phyloP scores from a whole-genome alignment of 495 filamentous ascomycete genomes.

The Xylaria telfairii region DNA sequence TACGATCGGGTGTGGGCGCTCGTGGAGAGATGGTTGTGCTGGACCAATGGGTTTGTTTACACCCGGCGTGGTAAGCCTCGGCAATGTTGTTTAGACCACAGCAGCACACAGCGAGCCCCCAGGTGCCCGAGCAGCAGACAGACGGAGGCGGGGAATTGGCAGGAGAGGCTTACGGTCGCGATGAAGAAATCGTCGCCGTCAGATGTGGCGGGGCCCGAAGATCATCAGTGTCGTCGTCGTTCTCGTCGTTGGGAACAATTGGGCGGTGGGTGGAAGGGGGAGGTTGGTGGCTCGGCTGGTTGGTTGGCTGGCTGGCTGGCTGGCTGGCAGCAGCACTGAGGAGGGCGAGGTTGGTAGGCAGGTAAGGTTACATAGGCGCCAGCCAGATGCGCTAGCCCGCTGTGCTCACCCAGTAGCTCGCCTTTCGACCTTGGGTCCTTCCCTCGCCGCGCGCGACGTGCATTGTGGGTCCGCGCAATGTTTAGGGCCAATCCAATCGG shows the following conservation, averaged over 20 bases:
- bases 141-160: slow-evolving; percentile 22
- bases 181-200: slow-evolving; percentile 37
- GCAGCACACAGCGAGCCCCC: not conserved
- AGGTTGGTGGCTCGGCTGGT: slow-evolving; percentile 20
- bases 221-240: slow-evolving; percentile 24
- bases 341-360: slow-evolving; percentile 17
- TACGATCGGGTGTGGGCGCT: slow-evolving; percentile 22
- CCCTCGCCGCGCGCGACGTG: slow-evolving; percentile 22
- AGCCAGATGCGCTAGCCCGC: not conserved
- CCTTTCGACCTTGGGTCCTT: not conserved
- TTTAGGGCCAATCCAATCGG: slow-evolving; percentile 7
- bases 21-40: slow-evolving; percentile 26
- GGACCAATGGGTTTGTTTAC: slow-evolving; percentile 47
- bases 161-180: slow-evolving; percentile 38
- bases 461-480: slow-evolving; percentile 19
- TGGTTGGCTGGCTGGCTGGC: slow-evolving; percentile 23
- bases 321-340: not conserved
- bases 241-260: slow-evolving; percentile 25
- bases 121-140: slow-evolving; percentile 14
- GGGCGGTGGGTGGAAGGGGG: slow-evolving; percentile 17
- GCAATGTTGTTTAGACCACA: slow-evolving; percentile 13
- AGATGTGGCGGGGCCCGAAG: slow-evolving; percentile 33
- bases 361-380: slow-evolving; percentile 12
- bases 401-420: not conserved
- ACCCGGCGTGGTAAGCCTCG: slow-evolving; percentile 29